Base-by-base conservation (phyloP, 2,329 filamentous ascomycete species). In the Diaporthe citriasiana region DNA sequence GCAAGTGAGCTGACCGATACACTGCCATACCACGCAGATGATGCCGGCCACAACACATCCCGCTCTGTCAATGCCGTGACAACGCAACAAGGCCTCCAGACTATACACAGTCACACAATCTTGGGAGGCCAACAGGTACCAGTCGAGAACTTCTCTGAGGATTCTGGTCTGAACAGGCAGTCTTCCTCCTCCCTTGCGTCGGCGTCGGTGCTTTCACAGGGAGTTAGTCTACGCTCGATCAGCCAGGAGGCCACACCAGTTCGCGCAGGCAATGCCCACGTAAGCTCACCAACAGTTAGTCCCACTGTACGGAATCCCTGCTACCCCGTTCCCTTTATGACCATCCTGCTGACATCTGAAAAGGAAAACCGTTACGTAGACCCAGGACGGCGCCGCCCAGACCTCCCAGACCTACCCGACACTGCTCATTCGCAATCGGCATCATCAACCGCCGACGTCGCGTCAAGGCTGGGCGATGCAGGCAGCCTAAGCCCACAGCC, bases 11-110 rank as follows among this genome's bases (percentile, higher is more conserved):
- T 71, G 38, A 25, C 25, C 27, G n/a, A 42, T 27, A 57, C 73
- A 38, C 60, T 47, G 19, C 60, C 74, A 69, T 72, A 66, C 59
- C 74, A 74, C 25, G 68, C 68, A 10, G 60, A 72, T 40, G 69
- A 74, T 33, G 68, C 53, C 50, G 68, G 72, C 17, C 59, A 70
- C 38, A 42, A 22, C 42, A 53, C 60, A n/a, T 33, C 17, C 19
- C 40, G n/a, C 30, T 53, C 72, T n/a, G 47, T 42, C 19, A 42
- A 33, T 22, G 17, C 33, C 38, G 42, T 63, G 40, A 57, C 38
- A 30, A 70, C n/a, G 42, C 25, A 35, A 27, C 72, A 38, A 15
- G 68, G 40, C n/a, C 53, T 38, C 4, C 55, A 63, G 17, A 45
- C 47, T n/a, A 55, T 40, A 47, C 13, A 25, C 40, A 40, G 22